phyloP scores from a whole-genome alignment of 305 asterid genomes.

The Andrographis paniculata region DNA sequence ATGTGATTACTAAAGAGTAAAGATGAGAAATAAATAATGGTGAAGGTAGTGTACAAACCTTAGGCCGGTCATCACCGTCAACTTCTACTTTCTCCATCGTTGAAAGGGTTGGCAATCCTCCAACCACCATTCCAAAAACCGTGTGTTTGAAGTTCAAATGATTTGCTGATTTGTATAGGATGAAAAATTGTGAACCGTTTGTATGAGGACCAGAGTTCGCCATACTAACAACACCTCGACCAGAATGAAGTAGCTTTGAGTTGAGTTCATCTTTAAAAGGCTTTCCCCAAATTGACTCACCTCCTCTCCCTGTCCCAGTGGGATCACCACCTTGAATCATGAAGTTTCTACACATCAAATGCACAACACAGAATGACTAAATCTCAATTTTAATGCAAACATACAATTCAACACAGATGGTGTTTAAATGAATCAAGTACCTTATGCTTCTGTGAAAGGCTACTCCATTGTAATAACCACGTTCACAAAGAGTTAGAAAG shows the following conservation, averaged over 20 bases:
- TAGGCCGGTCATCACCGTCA: constrained; percentile 77
- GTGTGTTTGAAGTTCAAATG: constrained; percentile 92
- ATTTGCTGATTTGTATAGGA: constrained; percentile 91
- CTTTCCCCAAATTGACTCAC: constrained; percentile 19
- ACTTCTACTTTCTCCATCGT: constrained; percentile 86
- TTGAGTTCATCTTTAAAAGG: constrained; percentile 23
- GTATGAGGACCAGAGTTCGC: constrained; percentile 96
- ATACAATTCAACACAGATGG: no score
- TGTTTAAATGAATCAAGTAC: constrained; percentile 25
- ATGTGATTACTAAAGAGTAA: not conserved
- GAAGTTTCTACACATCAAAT: constrained; percentile 58
- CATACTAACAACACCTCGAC: constrained; percentile 98
- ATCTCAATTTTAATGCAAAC: not conserved
- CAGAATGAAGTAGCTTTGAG: constrained; percentile 90
- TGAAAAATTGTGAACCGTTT: constrained; percentile 95
- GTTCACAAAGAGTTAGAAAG: constrained; percentile 80
- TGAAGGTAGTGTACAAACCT: constrained; percentile 43
- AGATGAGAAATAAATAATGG: constrained; percentile 5
- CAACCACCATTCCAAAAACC: constrained; percentile 91
- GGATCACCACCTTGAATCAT: constrained; percentile 56
- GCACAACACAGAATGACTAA: constrained; percentile 7
- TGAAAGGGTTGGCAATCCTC: constrained; percentile 84
- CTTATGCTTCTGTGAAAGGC: constrained; percentile 87
- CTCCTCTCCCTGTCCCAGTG: constrained; percentile 14
- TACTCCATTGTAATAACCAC: constrained; percentile 89